Evolutionary conservation across 495 filamentous ascomycete genomes (phyloP).

Genomic region (Cercophora sp.): DNA sequence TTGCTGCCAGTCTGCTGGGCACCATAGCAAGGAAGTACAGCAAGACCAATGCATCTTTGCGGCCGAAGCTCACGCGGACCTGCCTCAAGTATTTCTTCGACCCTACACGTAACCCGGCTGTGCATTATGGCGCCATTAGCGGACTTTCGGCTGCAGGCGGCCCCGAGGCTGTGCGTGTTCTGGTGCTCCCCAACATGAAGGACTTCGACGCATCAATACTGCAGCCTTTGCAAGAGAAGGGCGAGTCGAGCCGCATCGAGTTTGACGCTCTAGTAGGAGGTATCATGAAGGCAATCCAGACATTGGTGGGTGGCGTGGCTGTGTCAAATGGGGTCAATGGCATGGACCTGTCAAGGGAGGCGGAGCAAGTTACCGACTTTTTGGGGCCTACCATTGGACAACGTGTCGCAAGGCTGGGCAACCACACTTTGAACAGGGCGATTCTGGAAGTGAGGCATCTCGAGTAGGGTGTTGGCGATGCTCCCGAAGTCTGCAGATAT

Average conservation of each 20-base stretch:
- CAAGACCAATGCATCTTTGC: constrained; percentile 67
- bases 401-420: constrained; percentile 49
- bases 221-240: constrained; percentile 55
- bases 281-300: constrained; percentile 55
- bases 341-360: constrained; percentile 37
- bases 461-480: constrained; percentile 22
- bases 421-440: constrained; percentile 45
- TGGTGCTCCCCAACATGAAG: constrained; percentile 76
- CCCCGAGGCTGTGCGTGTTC: constrained; percentile 67
- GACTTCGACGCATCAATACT: constrained; percentile 67
- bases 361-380: constrained; percentile 49
- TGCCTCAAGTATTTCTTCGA: constrained; percentile 90
- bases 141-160: constrained; percentile 75
- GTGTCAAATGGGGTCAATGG: constrained; percentile 26
- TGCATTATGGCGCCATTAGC: constrained; percentile 82
- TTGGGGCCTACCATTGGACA: constrained; percentile 59
- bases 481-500: no score
- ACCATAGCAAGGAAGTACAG: constrained; percentile 72
- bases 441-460: constrained; percentile 46
- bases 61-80: constrained; percentile 81
- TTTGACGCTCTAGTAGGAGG: constrained; percentile 60
- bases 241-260: constrained; percentile 52
- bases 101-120: constrained; percentile 68
- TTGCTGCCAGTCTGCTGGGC: constrained; percentile 73
- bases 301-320: constrained; percentile 27